Base-by-base conservation (phyloP, 2,329 filamentous ascomycete genomes). In the Arthroderma sp. region DNA sequence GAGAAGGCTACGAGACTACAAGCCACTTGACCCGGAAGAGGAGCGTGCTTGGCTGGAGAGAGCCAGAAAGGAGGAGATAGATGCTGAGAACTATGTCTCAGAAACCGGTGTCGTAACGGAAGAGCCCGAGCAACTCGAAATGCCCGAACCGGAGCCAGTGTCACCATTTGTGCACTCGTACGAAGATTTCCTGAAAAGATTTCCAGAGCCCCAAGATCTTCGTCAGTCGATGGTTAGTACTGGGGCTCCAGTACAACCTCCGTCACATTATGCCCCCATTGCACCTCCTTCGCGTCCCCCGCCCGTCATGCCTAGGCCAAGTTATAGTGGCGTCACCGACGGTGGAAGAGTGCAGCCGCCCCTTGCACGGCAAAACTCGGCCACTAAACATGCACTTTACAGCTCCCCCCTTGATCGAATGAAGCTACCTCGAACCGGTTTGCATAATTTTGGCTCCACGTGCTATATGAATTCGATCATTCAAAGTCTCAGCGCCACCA, bases 401-500 rank as follows among this genome's bases (percentile, higher is more conserved):
- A 62, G 56, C 52, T 62, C 63, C 36, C 55, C 66, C 39, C 59
- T 69, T 40, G 66, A 66, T 47, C 60, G 65, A 9, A 64, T 69
- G 29, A 66, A 66, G 61, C 68, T 78, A 54, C 74, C 79, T n/a
- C 68, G 70, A 32, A 83, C 85, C 7, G 88, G 89, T 0, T 71
- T 95, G 8, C 68, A 78, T 47, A 95, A 95, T 54, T 84, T 86
- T 36, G 77, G 79, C 1, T 81, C 83, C 39, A 88, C 83, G 52
- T 95, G 89, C 60, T 95, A 94, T 58, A 87, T 91, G 71, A 95
- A 94, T 62, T 82, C 86, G n/a, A 81, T 82, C 0, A 70, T 96
- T 28, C 89, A 96, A 62, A 83, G 83, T 48, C 68, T 95, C 11
- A 83, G 84, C 47, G 82, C 80, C 1, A 89, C 87, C 1, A 66